Percentiles rank a stretch among this genome's conserved stretches.
Evolutionary conservation across 441 rosid species (phyloP).

Genomic region (Populus hybrid): DNA sequence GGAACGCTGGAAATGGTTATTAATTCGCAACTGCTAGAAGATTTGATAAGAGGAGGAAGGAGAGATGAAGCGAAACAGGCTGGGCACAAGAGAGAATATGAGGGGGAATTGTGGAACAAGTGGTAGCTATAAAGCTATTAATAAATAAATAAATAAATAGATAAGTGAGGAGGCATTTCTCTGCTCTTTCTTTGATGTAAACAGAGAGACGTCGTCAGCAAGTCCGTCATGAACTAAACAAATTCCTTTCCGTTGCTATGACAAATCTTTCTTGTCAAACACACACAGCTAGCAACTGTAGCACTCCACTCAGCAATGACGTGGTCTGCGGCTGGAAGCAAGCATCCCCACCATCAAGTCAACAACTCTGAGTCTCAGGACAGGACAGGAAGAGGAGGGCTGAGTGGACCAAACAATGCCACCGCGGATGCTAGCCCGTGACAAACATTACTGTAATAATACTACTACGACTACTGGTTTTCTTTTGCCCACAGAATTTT

Average conservation of each 20-base stretch:
- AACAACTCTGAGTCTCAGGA: background rate
- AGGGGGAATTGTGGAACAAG: background rate
- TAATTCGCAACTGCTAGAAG: background rate
- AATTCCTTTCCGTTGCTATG: background rate
- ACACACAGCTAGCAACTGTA: background rate
- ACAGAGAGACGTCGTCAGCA: background rate
- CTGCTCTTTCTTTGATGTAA: no score
- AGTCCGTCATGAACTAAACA: conserved; percentile 13
- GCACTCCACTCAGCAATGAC: conserved; percentile 12
- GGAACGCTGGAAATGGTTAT: background rate
- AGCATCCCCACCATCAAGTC: background rate
- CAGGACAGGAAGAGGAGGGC: background rate
- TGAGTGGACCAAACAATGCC: background rate
- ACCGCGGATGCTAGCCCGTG: background rate
- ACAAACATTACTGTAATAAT: background rate
- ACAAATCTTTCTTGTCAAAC: background rate
- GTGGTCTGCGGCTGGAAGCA: conserved; percentile 2
- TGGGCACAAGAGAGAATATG: background rate
- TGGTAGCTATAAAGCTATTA: background rate
- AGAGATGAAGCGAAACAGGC: background rate
- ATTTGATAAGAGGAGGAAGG: background rate
- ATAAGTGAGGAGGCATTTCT: no score
- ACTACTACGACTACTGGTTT: background rate
- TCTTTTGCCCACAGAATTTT: background rate
- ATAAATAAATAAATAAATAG: background rate